phyloP scores from a whole-genome alignment of 768 basidiomycete species.

The Mycena vitilis region DNA sequence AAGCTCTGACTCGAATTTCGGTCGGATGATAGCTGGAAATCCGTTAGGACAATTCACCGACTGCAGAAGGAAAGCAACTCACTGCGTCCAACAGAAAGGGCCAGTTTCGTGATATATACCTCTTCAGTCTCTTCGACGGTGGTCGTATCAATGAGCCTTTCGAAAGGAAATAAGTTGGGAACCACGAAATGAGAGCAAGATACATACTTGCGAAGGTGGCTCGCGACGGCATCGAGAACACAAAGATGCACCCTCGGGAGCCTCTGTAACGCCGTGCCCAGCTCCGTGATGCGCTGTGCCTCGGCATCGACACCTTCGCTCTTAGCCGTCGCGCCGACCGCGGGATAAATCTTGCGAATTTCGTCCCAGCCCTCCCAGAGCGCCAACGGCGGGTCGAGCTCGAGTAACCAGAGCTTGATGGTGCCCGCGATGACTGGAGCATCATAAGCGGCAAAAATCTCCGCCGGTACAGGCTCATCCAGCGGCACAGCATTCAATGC shows the following conservation, averaged over 20 bases:
- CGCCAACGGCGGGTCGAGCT: constrained; percentile 87
- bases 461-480: constrained; percentile 64
- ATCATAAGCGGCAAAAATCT: constrained; percentile 75
- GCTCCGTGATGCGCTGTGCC: constrained; percentile 70
- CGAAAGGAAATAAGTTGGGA: constrained; percentile 27
- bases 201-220: constrained; percentile 78
- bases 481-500: constrained; percentile 79
- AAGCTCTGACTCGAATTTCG: constrained; percentile 82
- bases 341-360: constrained; percentile 85
- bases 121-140: constrained; percentile 78
- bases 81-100: constrained; percentile 89
- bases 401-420: constrained; percentile 91
- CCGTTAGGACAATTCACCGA: too few relatives aligned
- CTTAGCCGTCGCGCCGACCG: constrained; percentile 50
- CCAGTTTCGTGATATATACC: constrained; percentile 87
- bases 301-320: constrained; percentile 64
- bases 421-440: constrained; percentile 87
- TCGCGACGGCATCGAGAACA: constrained; percentile 82
- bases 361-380: constrained; percentile 95
- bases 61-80: too few relatives aligned
- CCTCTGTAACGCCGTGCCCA: constrained; percentile 72
- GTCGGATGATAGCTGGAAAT: constrained; percentile 67
- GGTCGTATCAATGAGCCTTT: constrained; percentile 78
- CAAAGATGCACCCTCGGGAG: constrained; percentile 84
- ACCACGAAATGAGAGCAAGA: not conserved